A percentile compares a stretch with the other conserved stretches of the same genome.
phyloP scores from a whole-genome alignment of 164 flowering plant species.

The Magnolia changhungtana region DNA sequence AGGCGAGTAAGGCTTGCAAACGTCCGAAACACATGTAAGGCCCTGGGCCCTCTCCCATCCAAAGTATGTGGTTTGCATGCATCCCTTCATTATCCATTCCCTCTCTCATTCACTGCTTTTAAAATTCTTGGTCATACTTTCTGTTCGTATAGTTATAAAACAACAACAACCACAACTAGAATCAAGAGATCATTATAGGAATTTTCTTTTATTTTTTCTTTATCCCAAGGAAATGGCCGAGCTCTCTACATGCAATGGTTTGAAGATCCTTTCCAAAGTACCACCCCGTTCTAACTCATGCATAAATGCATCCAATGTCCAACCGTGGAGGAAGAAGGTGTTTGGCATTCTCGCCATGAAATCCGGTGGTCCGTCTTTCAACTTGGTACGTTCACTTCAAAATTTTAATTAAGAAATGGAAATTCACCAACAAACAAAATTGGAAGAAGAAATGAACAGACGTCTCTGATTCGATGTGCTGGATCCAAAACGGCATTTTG shows the following conservation, averaged over 20 bases:
- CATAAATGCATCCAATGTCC: constrained; percentile 1
- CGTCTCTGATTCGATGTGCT: no score
- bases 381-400: not conserved
- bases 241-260: constrained; percentile 7
- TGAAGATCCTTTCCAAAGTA: not conserved
- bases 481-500: no score
- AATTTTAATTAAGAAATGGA: not conserved
- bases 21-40: no score
- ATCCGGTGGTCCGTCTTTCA: constrained; percentile 3
- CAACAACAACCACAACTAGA: not conserved
- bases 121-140: not conserved
- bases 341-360: constrained; percentile 4
- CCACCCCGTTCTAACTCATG: not conserved
- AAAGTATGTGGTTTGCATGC: constrained; percentile 11
- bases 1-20: no score
- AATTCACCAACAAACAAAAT: not conserved
- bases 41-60: not conserved
- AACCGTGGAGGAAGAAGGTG: not conserved
- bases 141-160: not conserved
- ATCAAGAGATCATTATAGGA: not conserved
- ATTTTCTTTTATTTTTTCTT: not conserved
- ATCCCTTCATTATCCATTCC: not conserved
- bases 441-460: not conserved
- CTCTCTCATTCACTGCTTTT: not conserved
- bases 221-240: constrained; percentile 5